These are phyloP conservation scores for Barnettozyma botsteinii DNA, from an alignment of 805 yeast genomes.

Conservation along the genomic window DNA sequence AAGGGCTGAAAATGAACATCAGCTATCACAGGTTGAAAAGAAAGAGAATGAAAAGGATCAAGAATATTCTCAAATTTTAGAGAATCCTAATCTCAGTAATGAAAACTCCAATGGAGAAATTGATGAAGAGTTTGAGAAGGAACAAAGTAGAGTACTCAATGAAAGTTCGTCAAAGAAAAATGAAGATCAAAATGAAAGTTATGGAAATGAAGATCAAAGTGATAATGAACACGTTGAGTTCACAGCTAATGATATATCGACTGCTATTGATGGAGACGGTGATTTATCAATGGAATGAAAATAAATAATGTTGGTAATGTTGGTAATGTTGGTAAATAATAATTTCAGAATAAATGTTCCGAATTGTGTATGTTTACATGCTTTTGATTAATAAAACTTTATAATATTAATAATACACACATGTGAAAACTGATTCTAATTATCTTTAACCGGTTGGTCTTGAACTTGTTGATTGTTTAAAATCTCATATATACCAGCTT, in stretches of 20 bases:
- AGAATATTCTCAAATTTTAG: slow-evolving; percentile 24
- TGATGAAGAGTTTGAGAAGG: slow-evolving; percentile 23
- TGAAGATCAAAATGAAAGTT: slow-evolving; percentile 1
- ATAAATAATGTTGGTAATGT: neutral
- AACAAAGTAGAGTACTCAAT: slow-evolving; percentile 11
- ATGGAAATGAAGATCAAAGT: slow-evolving; percentile 2
- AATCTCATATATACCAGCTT: slow-evolving; percentile 31
- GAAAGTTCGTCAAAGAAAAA: neutral
- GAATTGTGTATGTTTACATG: no score
- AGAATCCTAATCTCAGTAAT: slow-evolving; percentile 19
- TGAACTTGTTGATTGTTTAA: slow-evolving; percentile 26
- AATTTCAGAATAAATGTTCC: no score
- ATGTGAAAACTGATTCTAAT: no score
- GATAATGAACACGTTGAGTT: neutral
- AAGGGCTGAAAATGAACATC: slow-evolving; percentile 15
- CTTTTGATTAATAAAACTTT: no score
- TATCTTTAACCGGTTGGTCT: no score
- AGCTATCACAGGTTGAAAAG: slow-evolving; percentile 3
- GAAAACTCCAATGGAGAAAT: slow-evolving; percentile 12
- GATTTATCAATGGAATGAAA: slow-evolving; percentile 20
- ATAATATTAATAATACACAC: no score
- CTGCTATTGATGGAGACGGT: slow-evolving; percentile 12
- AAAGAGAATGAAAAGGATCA: slow-evolving; percentile 18
- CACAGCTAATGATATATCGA: slow-evolving; percentile 2
- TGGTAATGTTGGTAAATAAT: neutral